Evolutionary conservation across 2,329 filamentous ascomycete species (phyloP), one percentile per base, ranked within the genome.

Genomic region (Xylaria sp.): DNA sequence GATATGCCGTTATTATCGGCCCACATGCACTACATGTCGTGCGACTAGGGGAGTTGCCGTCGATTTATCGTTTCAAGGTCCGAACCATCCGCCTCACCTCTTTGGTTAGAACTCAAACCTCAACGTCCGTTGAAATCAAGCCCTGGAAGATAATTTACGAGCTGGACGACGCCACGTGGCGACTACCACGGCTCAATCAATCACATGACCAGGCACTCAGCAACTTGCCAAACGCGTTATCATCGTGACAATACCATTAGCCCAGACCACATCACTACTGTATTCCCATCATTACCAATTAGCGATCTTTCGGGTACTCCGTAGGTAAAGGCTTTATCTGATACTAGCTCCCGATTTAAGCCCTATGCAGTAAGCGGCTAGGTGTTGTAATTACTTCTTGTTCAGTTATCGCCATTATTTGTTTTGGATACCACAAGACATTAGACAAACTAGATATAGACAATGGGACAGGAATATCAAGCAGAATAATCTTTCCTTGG

Each of bases 161-260:
- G 12, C 56, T 37, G 33, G 46, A n/a, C 37, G 23, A 12, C 37
- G 51, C 55, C 60, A 63, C 60, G 55, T 63, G 55, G 60, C 60
- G 38, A 47, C 49, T 40, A 19, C 46, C 3, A 35, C 21, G 15
- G 17, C 35, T 17, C 21, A 35, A 14, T 31, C 31, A 50, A 37
- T 50, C 17, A 15, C n/a, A 6, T 21, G 9, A 50, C 4, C 21
- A 21, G 47, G n/a, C 15, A 17, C n/a, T 35, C 12, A 8, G 12
- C 31, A 31, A 42, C 23, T 28, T 25, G 42, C 28, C 37, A 12
- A 53, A 31, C n/a, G n/a, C n/a, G n/a, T n/a, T n/a, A n/a, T n/a
- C n/a, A n/a, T n/a, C n/a, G n/a, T n/a, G n/a, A n/a, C n/a, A n/a
- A n/a, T n/a, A n/a, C n/a, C n/a, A n/a, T n/a, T n/a, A n/a, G n/a